A percentile compares a stretch with the other conserved stretches of the same genome.
Evolutionary conservation across 768 basidiomycete genomes (phyloP).

Genomic region (Pleurotus ostreatus): DNA sequence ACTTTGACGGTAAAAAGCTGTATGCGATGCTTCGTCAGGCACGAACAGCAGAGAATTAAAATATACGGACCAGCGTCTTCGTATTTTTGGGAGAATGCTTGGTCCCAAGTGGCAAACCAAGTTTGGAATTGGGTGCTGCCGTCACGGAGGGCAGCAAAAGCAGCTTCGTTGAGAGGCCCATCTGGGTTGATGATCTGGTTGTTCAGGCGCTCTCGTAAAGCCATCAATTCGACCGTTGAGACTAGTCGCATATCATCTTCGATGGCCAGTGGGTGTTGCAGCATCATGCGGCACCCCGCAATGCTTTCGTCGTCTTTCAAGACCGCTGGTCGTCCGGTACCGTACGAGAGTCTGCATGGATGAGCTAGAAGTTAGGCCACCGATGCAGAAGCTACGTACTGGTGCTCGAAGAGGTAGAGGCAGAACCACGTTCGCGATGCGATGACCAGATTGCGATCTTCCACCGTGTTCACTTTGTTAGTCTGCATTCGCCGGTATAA

Average conservation of each 20-base stretch:
- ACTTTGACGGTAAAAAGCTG: conserved; percentile 87
- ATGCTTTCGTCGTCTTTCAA: conserved; percentile 93
- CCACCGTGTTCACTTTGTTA: conserved; percentile 48
- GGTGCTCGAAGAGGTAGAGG: conserved; percentile 90
- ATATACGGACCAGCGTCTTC: conserved; percentile 65
- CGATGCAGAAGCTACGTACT: conserved; percentile 47
- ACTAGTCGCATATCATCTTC: conserved; percentile 94
- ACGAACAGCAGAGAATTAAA: not conserved
- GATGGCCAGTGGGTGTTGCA: conserved; percentile 85
- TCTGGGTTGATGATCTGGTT: conserved; percentile 80
- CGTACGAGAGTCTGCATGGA: conserved; percentile 78
- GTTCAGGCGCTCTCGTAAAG: conserved; percentile 81
- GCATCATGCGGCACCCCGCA: conserved; percentile 68
- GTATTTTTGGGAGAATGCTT: conserved; percentile 76
- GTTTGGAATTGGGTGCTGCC: conserved; percentile 75
- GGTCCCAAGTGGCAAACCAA: conserved; percentile 84
- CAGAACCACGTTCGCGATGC: conserved; percentile 91
- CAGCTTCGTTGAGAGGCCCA: conserved; percentile 64
- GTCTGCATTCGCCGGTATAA: conserved; percentile 75
- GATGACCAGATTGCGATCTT: conserved; percentile 78
- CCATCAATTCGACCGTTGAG: conserved; percentile 91
- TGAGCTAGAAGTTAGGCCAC: not conserved
- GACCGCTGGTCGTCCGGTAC: conserved; percentile 90
- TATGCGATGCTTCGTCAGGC: not conserved
- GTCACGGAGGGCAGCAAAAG: conserved; percentile 65